phyloP scores from a whole-genome alignment of 1,284 basidiomycete species.

The Marasmius sp. region DNA sequence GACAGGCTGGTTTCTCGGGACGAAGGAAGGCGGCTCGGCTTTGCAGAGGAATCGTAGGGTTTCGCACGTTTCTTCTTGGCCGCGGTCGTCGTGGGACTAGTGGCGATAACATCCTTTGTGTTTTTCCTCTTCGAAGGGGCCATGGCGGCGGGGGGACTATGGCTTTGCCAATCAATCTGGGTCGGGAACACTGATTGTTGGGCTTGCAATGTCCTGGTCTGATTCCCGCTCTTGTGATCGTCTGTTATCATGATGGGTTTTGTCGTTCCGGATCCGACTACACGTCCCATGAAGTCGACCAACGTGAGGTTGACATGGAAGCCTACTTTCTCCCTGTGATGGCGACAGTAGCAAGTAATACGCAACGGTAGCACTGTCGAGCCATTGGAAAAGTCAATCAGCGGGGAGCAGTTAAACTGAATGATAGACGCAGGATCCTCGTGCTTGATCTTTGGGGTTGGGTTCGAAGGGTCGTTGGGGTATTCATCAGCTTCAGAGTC shows the following conservation, averaged over 20 bases:
- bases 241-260: conserved; percentile 99
- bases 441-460: conserved; percentile 37
- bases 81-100: conserved; percentile 16
- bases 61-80: conserved; percentile 47
- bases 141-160: conserved; percentile 23
- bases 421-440: conserved; percentile 85
- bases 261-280: conserved; percentile 84
- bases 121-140: conserved; percentile 42
- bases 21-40: conserved; percentile 35
- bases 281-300: conserved; percentile 76
- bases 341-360: conserved; percentile 98
- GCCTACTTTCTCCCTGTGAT: conserved; percentile 96
- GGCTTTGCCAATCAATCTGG: background rate
- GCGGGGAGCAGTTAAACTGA: conserved; percentile 94
- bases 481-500: conserved; percentile 72
- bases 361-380: conserved; percentile 89
- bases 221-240: conserved; percentile 87
- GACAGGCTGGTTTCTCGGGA: conserved; percentile 48
- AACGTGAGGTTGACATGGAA: conserved; percentile 93
- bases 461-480: conserved; percentile 29
- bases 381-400: conserved; percentile 88
- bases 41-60: conserved; percentile 55
- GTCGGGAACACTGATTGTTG: background rate
- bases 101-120: conserved; percentile 26
- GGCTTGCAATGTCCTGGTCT: conserved; percentile 7